These are phyloP conservation scores for Juglanconis juglandina DNA, from an alignment of 2,329 filamentous ascomycete species.

Conservation along the genomic window DNA sequence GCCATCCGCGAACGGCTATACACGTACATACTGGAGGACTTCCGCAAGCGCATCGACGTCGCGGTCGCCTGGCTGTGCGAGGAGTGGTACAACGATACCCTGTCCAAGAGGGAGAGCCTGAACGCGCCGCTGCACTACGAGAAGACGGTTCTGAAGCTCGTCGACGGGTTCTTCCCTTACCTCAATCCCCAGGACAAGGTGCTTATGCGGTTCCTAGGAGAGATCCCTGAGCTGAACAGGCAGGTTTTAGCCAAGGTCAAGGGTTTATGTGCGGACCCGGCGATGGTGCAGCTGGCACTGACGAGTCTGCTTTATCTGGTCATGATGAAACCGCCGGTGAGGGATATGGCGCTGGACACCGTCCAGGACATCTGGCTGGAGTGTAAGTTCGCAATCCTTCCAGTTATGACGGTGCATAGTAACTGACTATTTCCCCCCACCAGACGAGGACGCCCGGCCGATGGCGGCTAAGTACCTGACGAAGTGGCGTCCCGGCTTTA, in stretches of 20 bases:
- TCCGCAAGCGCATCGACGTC: conserved; percentile 81
- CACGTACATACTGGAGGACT: conserved; percentile 86
- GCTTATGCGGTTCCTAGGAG: conserved; percentile 84
- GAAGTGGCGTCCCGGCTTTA: conserved; percentile 57
- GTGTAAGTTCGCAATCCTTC: conserved; percentile 44
- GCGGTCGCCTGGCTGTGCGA: conserved; percentile 94
- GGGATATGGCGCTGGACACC: conserved; percentile 60
- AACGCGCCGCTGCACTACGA: conserved; percentile 67
- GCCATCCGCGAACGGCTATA: conserved; percentile 78
- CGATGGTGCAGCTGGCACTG: conserved; percentile 59
- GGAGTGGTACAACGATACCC: conserved; percentile 92
- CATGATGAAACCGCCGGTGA: conserved; percentile 64
- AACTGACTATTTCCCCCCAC: background rate
- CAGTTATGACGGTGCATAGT: background rate
- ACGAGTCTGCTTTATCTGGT: conserved; percentile 65
- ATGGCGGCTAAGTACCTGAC: conserved; percentile 61
- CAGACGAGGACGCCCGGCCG: conserved; percentile 60
- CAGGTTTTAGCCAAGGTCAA: conserved; percentile 72
- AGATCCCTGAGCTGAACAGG: conserved; percentile 76
- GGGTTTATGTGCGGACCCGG: conserved; percentile 62
- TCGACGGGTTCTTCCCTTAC: conserved; percentile 87
- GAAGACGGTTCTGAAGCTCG: conserved; percentile 72
- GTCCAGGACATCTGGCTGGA: conserved; percentile 66
- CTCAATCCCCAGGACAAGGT: conserved; percentile 89
- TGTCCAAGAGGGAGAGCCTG: conserved; percentile 38